Conservation (phyloP, 371 early-diverging fungal species). For the Umbelopsis sp. region DNA sequence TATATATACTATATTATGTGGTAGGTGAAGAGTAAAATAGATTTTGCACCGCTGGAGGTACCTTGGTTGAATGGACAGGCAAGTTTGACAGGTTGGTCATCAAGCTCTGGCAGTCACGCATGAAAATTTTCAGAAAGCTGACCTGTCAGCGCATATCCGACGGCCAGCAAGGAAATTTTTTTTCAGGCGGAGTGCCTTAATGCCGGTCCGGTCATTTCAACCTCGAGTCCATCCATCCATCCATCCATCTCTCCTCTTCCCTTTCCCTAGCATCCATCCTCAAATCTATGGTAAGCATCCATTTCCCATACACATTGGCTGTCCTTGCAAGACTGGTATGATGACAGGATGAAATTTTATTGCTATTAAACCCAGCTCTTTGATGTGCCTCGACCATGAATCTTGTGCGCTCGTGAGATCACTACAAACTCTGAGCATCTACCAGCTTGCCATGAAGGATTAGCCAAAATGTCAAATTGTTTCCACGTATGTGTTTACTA, state of each 20-base stretch:
- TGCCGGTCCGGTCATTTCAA: neutral
- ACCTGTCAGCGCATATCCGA: too few relatives aligned
- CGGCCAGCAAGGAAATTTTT: too few relatives aligned
- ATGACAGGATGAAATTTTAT: slow-evolving; percentile 17
- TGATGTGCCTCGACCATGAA: slow-evolving; percentile 13
- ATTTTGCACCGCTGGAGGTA: too few relatives aligned
- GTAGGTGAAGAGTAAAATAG: too few relatives aligned
- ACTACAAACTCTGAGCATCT: slow-evolving; percentile 3
- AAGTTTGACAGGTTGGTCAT: too few relatives aligned
- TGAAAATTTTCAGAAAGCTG: too few relatives aligned
- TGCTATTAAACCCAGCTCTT: slow-evolving; percentile 19
- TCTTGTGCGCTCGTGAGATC: slow-evolving; percentile 6
- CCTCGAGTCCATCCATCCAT: slow-evolving; percentile 5
- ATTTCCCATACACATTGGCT: neutral
- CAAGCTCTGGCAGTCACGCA: too few relatives aligned
- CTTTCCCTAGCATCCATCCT: too few relatives aligned
- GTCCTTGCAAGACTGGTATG: neutral
- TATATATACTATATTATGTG: too few relatives aligned
- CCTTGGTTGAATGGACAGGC: too few relatives aligned
- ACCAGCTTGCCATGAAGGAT: neutral
- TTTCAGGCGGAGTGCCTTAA: neutral
- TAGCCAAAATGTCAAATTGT: neutral
- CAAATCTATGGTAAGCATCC: too few relatives aligned
- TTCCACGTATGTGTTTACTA: neutral
- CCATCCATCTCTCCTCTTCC: neutral